These are phyloP conservation scores for Phallus indusiatus DNA, from an alignment of 768 basidiomycete species.

Conservation along the genomic window DNA sequence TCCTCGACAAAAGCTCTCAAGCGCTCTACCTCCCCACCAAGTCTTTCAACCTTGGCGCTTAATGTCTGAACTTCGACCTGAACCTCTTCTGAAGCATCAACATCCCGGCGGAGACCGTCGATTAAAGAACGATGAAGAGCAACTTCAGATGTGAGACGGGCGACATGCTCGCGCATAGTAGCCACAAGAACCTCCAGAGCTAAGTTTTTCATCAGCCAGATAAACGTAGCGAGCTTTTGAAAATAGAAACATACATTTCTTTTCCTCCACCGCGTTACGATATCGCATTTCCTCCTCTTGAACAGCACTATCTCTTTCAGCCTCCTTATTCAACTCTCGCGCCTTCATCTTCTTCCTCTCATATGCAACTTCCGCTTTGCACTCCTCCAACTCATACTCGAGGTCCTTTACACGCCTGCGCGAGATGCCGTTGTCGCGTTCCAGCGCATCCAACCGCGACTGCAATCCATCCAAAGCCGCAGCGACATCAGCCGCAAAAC, in stretches of 20 bases:
- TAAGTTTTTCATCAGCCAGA: slow-evolving; percentile 26
- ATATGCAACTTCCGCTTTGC: slow-evolving; percentile 64
- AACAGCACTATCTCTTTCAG: slow-evolving; percentile 16
- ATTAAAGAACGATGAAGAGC: slow-evolving; percentile 30
- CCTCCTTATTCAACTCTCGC: slow-evolving; percentile 35
- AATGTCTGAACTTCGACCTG: slow-evolving; percentile 58
- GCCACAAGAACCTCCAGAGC: slow-evolving; percentile 74
- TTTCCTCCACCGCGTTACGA: slow-evolving; percentile 75
- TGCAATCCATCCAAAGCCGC: slow-evolving; percentile 56
- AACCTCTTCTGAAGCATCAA: slow-evolving; percentile 46
- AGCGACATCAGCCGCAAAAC: slow-evolving; percentile 44
- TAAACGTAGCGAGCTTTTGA: not conserved
- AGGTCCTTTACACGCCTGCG: slow-evolving; percentile 77
- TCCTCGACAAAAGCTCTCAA: slow-evolving; percentile 83
- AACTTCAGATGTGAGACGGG: slow-evolving; percentile 70
- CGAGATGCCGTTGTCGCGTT: slow-evolving; percentile 75
- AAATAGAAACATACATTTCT: slow-evolving; percentile 58
- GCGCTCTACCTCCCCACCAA: slow-evolving; percentile 79
- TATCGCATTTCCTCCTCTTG: slow-evolving; percentile 40
- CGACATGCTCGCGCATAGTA: slow-evolving; percentile 64
- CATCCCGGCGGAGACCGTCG: slow-evolving; percentile 34
- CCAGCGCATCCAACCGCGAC: slow-evolving; percentile 58
- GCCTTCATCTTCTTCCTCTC: slow-evolving; percentile 60
- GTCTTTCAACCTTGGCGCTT: slow-evolving; percentile 65
- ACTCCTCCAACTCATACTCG: slow-evolving; percentile 77